These are phyloP conservation scores for Fraxinus pennsylvanica DNA, from an alignment of 257 asterid species.

Conservation along the genomic window DNA sequence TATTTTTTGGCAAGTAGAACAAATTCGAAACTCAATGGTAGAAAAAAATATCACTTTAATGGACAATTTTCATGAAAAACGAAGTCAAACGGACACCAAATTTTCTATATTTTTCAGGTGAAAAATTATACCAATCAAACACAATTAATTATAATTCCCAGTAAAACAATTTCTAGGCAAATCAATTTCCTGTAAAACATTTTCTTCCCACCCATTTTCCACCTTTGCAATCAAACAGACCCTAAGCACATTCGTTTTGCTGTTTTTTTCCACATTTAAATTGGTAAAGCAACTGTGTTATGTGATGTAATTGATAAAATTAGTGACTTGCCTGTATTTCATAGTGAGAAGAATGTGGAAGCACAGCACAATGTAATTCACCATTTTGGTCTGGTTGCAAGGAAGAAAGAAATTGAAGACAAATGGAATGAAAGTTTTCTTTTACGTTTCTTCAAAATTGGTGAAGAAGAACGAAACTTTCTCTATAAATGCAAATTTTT, in stretches of 20 bases:
- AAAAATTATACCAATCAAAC: no score
- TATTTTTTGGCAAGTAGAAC: no score
- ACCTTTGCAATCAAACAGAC: no score
- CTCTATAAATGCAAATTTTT: not conserved
- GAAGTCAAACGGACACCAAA: no score
- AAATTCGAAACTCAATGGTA: no score
- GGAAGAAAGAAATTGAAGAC: not conserved
- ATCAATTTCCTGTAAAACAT: no score
- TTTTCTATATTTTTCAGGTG: no score
- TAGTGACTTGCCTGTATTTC: not conserved
- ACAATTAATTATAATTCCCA: no score
- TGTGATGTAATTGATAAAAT: constrained; percentile 1
- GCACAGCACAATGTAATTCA: not conserved
- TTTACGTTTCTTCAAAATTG: not conserved
- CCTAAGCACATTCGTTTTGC: not conserved
- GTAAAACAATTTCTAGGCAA: no score
- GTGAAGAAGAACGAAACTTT: constrained; percentile 1
- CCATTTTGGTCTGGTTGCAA: not conserved
- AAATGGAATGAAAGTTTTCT: not conserved
- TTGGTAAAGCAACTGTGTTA: not conserved
- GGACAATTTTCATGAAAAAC: no score
- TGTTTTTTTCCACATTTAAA: not conserved
- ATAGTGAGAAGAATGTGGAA: not conserved
- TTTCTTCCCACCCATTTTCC: no score
- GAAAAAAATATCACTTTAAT: no score